Base-by-base conservation (phyloP, 1,139 yeast genomes). In the Yamadazyma triangularis region DNA sequence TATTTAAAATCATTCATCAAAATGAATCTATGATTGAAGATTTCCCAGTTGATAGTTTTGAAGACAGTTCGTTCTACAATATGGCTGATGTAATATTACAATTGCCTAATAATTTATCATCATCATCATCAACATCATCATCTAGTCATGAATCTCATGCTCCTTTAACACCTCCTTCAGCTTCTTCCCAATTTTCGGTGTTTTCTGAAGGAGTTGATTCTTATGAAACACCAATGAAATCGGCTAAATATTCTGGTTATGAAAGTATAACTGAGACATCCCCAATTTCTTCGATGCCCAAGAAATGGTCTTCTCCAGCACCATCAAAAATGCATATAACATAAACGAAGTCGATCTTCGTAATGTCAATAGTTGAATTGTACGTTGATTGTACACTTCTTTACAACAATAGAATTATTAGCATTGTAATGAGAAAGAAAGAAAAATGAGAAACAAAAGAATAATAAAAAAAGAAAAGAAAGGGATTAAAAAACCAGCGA, bases 141-240 rank as follows among this genome's bases (percentile, higher is more conserved):
- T n/a, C 6, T 16, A n/a, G 4, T 13, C 20, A 32, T 16, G 34
- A 36, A 19, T 18, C 29, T 4, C 39, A 38, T 10, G 51, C 54
- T 13, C 70, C 70, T 8, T 49, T 56, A 13, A 64, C 70, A 2
- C 70, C 70, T 14, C 70, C 70, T 18, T 60, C 65, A 27, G 70
- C 69, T 13, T 58, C 64, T 12, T 62, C 70, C 3, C 69, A 61
- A 43, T 55, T 60, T 33, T 60, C 66, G 18, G 56, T 64, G 8
- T 64, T 64, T 36, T 63, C 69, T 8, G 28, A 27, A 15, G 20
- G 20, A 18, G 20, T 18, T 7, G 34, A 32, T 23, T 29, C 28
- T n/a, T 32, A 27, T 22, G 38, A 34, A 24, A 36, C 35, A 3
- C 38, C 40, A n/a, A 29, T 34, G 36, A 36, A 27, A 18, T 12